Evolutionary conservation across 306 rosid genomes (phyloP).

Genomic region (Nissolia schottii): DNA sequence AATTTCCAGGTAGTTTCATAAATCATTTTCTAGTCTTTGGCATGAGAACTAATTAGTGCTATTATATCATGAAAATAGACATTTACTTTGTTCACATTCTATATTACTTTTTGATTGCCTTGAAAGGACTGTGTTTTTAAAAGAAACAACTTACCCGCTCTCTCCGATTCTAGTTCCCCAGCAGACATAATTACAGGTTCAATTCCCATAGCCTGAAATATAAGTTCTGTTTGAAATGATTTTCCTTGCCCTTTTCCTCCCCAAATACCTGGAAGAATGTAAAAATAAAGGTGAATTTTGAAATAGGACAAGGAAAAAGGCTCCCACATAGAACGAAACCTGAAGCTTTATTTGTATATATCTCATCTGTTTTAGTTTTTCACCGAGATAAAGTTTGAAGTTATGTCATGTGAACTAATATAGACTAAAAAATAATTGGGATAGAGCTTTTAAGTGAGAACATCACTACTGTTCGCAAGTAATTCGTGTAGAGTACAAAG

Average conservation of each 20-base stretch:
- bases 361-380: background rate
- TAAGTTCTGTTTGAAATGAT: conserved; percentile 95
- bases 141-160: conserved; percentile 73
- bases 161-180: conserved; percentile 94
- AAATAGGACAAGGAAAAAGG: background rate
- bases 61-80: conserved; percentile 15
- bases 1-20: background rate
- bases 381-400: background rate
- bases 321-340: conserved; percentile 6
- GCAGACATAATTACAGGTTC: conserved; percentile 97
- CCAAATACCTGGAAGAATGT: conserved; percentile 68
- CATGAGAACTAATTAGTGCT: background rate
- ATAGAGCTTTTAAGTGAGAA: background rate
- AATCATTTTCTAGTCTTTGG: background rate
- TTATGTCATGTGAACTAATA: background rate
- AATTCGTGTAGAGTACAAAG: no score
- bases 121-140: background rate
- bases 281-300: background rate
- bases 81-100: conserved; percentile 1
- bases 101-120: background rate
- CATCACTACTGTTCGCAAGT: no score
- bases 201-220: conserved; percentile 89
- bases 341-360: background rate
- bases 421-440: background rate
- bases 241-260: conserved; percentile 99